Base-by-base conservation (phyloP, 768 basidiomycete species). In the Boletellus emodensis region DNA sequence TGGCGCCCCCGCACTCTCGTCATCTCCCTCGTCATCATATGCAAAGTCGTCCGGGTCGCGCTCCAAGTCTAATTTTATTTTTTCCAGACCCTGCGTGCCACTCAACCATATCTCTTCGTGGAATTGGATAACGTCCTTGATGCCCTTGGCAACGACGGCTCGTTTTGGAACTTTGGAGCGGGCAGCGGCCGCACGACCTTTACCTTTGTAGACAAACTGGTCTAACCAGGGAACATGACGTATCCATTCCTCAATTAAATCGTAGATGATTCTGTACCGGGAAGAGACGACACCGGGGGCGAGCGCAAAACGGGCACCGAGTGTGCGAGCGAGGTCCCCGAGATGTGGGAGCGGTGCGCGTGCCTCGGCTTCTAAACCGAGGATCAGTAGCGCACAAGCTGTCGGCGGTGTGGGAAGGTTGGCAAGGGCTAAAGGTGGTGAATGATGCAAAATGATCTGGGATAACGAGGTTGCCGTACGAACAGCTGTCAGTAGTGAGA, bases 161-260 rank as follows among this genome's bases (percentile, higher is more conserved):
- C 87, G 76, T 62, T 83, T 84, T 11, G 84, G 69, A 37, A 80
- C 69, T 60, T 81, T 84, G 14, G 84, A 78, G 11, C 82, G 75
- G 0, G 83, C 79, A 40, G 70, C 66, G 20, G 62, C 41, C 36
- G 61, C 56, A 22, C 54, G 61, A 40, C 60, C 62, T 41, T 64
- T 67, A 32, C 51, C 55, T 69, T 76, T 65, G 57, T 52, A 56
- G 11, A 72, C 65, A 53, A 82, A 83, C 40, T 80, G 76, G 53
- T 81, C 76, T 11, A 90, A 71, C 90, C 89, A 92, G 5, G 87
- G 85, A 3, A 91, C 73, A n/a, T 79, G 76, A 43, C 76, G 71
- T 24, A 82, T 78, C 75, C 81, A 82, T 48, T 74, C 69, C 33
- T 76, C 76, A 30, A 90, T 67, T 48, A 78, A 67, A 58, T 85